Base-by-base conservation (phyloP, 108 stramenopile genomes). In the Aurantiochytrium sp. region DNA sequence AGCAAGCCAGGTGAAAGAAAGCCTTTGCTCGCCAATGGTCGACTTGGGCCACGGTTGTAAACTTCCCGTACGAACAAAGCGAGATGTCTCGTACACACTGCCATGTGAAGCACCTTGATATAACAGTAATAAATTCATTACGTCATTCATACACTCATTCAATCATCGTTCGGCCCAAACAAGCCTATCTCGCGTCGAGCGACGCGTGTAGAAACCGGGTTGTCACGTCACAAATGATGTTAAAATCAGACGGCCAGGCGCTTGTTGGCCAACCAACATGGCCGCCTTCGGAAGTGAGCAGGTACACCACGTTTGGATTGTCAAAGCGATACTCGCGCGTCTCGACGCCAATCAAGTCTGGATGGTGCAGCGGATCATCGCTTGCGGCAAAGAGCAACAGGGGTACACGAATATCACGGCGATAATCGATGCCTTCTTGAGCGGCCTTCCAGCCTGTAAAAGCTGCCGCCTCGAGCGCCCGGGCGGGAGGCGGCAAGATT, bases 321-420 rank as follows among this genome's bases (percentile, higher is more conserved):
- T 83, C 73, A 23, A 51, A 83, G 51, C 44, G 73, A n/a, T 83
- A 53, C n/a, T 51, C 73, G 51, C 23, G 51, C 1, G 49, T 51
- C 51, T 83, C 73, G 23, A 23, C 49, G 18, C 73, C 73, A 47
- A 83, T 28, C 16, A 51, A 16, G 44, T 83, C 73, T 5, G 73
- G 73, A 44, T 83, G 73, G 73, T 83, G 73, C 23, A 83, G 51
- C 21, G 73, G 73, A 23, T 83, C 73, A 23, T 83, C 73, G 51
- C n/a, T 51, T 12, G 73, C 44, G 23, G 73, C 51, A 23, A 83
- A 47, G 3, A 83, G 23, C 5, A 83, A 28, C 49, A 83, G 51
- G 16, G 73, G 73, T 1, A 83, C 28, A 12, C 51, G 44, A 51
- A 83, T 28, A 0, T 83, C 3, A 1, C n/a, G 19, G 19, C 73